Evolutionary conservation across 805 yeast species (phyloP).

Genomic region (Candida silvicultrix): DNA sequence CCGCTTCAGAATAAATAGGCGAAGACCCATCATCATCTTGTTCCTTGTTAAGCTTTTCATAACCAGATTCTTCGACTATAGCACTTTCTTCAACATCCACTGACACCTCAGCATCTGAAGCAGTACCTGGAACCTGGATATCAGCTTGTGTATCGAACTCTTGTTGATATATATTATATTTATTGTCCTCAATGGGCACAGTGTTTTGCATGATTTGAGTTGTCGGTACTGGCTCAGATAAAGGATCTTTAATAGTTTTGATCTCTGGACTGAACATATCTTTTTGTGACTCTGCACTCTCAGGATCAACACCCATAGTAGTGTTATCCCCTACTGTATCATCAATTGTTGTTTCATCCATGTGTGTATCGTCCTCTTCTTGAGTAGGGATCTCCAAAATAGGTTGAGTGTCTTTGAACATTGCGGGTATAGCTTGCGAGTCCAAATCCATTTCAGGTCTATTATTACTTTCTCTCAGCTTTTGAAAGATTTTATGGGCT

Average conservation of each 20-base stretch:
- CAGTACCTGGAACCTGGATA: constrained; percentile 19
- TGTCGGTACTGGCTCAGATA: background rate
- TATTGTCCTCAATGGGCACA: background rate
- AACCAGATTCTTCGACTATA: background rate
- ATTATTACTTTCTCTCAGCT: constrained; percentile 14
- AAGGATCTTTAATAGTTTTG: too few relatives aligned
- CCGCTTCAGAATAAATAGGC: constrained; percentile 20
- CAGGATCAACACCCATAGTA: too few relatives aligned
- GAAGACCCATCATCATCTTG: constrained; percentile 5
- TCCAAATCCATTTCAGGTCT: constrained; percentile 15
- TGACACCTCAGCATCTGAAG: constrained; percentile 11
- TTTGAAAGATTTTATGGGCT: constrained; percentile 15
- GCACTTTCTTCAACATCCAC: background rate
- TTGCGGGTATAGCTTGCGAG: constrained; percentile 13
- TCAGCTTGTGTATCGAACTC: constrained; percentile 9
- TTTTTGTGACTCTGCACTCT: too few relatives aligned
- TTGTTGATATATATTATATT: background rate
- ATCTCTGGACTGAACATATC: too few relatives aligned
- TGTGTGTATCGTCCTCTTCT: background rate
- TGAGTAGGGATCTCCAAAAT: constrained; percentile 5
- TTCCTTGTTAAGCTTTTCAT: background rate
- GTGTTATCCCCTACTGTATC: too few relatives aligned
- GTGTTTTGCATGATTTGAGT: background rate
- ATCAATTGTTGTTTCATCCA: background rate
- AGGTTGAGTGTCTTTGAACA: constrained; percentile 1